Base-by-base conservation (phyloP, 805 yeast genomes). In the Teunomyces atbi region DNA sequence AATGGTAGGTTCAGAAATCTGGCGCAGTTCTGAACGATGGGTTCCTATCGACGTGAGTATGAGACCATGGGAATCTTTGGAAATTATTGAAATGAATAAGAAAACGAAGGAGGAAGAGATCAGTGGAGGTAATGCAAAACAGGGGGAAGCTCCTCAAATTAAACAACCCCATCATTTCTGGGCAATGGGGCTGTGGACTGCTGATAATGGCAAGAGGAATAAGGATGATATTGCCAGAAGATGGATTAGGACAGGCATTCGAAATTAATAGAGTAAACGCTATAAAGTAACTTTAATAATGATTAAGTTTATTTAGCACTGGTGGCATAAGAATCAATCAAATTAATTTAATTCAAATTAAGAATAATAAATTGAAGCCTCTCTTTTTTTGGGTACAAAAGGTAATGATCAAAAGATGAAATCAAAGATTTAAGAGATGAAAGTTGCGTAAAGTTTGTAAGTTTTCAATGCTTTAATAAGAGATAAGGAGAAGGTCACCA, bases 181-280 rank as follows among this genome's bases (percentile, higher is more conserved):
- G 89, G 77, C 85, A n/a, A 60, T 83, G 69, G 87, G 85, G 1
- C 48, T 62, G 11, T 84, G 89, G 89, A 56, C 65, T 1, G 40
- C 42, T 7, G 74, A 74, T 3, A 77, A 76, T 47, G 78, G 80
- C 1, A 65, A 61, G 20, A 60, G 73, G 41, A 45, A 80, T 5
- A 78, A 74, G 49, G 86, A 83, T 55, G 74, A 68, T 20, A 74
- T 80, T 41, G 81, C 86, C 1, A 70, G 66, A 43, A 61, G 70
- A 30, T 84, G 89, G 89, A 71, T 83, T 15, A 64, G 71, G 23
- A 55, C 62, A 12, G 58, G 70, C 16, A 45, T 54, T 7, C 48
- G 57, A 38, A 48, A 57, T 32, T 43, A 39, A 12, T 16, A 19
- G 13, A 16, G 19, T 21, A 13, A 38, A 3, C 19, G 5, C n/a